Percentiles rank a stretch among this genome's conserved stretches.
Evolutionary conservation across 371 early-diverging fungal genomes (phyloP).

Genomic region (Haplosporangium sp.): DNA sequence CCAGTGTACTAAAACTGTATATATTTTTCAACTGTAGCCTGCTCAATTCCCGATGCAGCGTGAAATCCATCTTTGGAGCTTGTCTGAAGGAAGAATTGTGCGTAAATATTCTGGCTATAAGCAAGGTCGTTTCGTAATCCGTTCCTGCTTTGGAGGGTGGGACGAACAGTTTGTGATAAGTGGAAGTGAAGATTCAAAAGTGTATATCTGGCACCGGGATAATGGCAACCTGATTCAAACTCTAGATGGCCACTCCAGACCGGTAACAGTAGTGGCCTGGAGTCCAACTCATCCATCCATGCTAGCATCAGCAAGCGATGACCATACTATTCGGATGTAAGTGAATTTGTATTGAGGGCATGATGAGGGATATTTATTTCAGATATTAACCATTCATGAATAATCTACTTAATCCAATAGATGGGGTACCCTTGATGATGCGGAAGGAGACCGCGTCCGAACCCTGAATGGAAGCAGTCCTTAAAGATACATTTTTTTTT

Average conservation of each 20-base stretch:
- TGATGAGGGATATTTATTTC: neutral
- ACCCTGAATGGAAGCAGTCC: slow-evolving; percentile 21
- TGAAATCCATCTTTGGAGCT: slow-evolving; percentile 92
- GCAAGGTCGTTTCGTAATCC: slow-evolving; percentile 89
- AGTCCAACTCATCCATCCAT: slow-evolving; percentile 71
- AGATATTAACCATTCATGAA: neutral
- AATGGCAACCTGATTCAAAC: slow-evolving; percentile 78
- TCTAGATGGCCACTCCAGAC: slow-evolving; percentile 84
- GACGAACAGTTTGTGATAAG: slow-evolving; percentile 86
- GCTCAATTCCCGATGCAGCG: slow-evolving; percentile 26
- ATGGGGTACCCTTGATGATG: slow-evolving; percentile 58
- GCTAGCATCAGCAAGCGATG: slow-evolving; percentile 95
- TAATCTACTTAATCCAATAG: slow-evolving; percentile 14
- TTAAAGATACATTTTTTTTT: slow-evolving; percentile 4
- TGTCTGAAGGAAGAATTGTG: slow-evolving; percentile 73
- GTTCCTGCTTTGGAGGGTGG: slow-evolving; percentile 92
- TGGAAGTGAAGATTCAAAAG: slow-evolving; percentile 91
- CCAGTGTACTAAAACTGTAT: neutral
- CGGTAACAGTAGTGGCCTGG: slow-evolving; percentile 92
- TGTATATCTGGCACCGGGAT: slow-evolving; percentile 94
- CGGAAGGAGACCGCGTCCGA: slow-evolving; percentile 26
- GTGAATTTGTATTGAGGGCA: slow-evolving; percentile 20
- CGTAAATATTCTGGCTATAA: slow-evolving; percentile 86
- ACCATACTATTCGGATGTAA: slow-evolving; percentile 92
- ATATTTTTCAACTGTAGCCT: slow-evolving; percentile 17